Evolutionary conservation across 2,329 filamentous ascomycete genomes (phyloP).

Genomic region (Xylariaceae sp.): DNA sequence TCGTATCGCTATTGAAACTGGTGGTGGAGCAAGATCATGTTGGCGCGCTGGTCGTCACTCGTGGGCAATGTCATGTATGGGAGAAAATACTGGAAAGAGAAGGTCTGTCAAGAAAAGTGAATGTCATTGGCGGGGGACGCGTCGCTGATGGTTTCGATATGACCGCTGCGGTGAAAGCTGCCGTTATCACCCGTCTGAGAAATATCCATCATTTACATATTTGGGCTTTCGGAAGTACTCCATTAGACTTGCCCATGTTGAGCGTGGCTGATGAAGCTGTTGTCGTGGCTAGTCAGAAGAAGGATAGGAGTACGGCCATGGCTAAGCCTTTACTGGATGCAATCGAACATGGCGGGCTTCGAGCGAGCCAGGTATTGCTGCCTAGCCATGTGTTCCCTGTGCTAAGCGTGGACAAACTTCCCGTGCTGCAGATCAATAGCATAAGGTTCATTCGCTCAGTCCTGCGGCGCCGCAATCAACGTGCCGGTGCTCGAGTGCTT

Average conservation of each 20-base stretch:
- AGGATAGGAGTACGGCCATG: conserved; percentile 59
- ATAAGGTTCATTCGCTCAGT: conserved; percentile 23
- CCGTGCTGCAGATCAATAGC: conserved; percentile 46
- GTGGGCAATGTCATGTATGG: conserved; percentile 61
- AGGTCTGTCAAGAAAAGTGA: conserved; percentile 50
- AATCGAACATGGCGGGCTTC: conserved; percentile 50
- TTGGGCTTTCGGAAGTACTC: conserved; percentile 67
- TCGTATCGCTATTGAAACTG: conserved; percentile 51
- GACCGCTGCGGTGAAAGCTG: conserved; percentile 56
- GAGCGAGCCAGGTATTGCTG: conserved; percentile 55
- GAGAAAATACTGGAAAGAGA: conserved; percentile 56
- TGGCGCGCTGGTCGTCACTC: conserved; percentile 59
- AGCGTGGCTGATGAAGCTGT: conserved; percentile 57
- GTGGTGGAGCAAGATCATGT: conserved; percentile 46
- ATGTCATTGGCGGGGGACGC: conserved; percentile 60
- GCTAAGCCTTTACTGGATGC: conserved; percentile 50
- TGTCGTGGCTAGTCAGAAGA: conserved; percentile 59
- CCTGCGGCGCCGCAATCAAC: not conserved
- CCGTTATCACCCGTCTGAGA: conserved; percentile 52
- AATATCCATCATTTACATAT: conserved; percentile 47
- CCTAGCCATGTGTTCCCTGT: conserved; percentile 48
- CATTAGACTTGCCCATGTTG: conserved; percentile 65
- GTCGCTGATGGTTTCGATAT: conserved; percentile 57
- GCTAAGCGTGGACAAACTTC: conserved; percentile 52
- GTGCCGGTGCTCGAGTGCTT: conserved; percentile 32